Evolutionary conservation across 805 yeast genomes (phyloP).

Genomic region (Lipomyces mesembrius): DNA sequence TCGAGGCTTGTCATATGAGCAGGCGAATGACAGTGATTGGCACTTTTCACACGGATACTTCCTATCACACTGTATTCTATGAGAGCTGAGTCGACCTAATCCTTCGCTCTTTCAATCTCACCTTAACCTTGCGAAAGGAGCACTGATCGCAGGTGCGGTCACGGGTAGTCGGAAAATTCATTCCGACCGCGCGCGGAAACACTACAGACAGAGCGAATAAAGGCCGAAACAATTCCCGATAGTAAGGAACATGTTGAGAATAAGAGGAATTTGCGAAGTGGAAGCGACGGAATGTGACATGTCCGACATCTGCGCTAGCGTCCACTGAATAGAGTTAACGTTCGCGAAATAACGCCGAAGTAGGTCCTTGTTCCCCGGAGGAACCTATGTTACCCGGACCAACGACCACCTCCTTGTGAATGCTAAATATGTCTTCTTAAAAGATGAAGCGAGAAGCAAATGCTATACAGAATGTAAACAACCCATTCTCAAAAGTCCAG

Average conservation of each 20-base stretch:
- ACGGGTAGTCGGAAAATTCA: neutral
- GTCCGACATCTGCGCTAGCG: neutral
- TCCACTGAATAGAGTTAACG: neutral
- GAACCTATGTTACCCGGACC: too few species aligned
- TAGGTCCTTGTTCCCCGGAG: neutral
- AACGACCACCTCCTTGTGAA: too few species aligned
- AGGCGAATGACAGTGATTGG: neutral
- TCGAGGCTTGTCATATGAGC: slow-evolving; percentile 12
- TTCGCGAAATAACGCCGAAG: neutral
- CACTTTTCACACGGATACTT: slow-evolving; percentile 4
- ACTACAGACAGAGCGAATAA: neutral
- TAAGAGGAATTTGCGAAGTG: neutral
- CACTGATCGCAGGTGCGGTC: slow-evolving; percentile 13
- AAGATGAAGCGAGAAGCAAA: too few species aligned
- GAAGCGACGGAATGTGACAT: neutral
- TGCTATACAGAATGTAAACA: too few species aligned
- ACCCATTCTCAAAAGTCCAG: too few species aligned
- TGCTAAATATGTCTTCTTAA: too few species aligned
- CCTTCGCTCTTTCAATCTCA: neutral
- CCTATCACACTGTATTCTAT: slow-evolving; percentile 5
- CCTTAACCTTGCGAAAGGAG: slow-evolving; percentile 15
- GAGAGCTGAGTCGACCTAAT: neutral
- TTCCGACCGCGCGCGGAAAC: neutral
- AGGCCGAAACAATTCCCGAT: neutral
- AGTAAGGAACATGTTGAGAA: neutral